Evolutionary conservation across 2,329 filamentous ascomycete species (phyloP).

Genomic region (Drechslera avenae): DNA sequence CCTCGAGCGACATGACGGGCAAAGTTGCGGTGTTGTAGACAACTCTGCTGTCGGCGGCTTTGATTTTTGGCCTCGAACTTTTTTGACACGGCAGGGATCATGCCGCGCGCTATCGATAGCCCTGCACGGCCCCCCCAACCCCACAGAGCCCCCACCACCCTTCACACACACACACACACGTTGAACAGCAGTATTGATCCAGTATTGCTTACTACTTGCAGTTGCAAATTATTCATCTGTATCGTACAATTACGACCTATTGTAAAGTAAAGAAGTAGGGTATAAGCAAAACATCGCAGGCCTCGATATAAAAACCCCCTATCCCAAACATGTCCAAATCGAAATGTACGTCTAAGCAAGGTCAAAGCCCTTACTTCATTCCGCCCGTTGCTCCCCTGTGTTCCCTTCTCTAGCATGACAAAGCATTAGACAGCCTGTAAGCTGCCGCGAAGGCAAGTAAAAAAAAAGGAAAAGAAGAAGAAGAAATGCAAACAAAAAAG

Average conservation of each 20-base stretch:
- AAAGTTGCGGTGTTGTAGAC: slow-evolving; percentile 22
- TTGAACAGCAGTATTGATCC: not conserved
- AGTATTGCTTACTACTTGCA: slow-evolving; percentile 5
- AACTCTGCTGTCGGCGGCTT: slow-evolving; percentile 1
- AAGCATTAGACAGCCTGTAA: slow-evolving; percentile 18
- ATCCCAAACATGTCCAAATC: slow-evolving; percentile 3
- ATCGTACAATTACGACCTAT: slow-evolving; percentile 6
- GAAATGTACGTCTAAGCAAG: slow-evolving; percentile 4
- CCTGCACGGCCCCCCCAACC: slow-evolving; percentile 4
- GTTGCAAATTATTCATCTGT: slow-evolving; percentile 3
- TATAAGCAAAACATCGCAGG: slow-evolving; percentile 20
- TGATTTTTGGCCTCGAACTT: slow-evolving; percentile 22
- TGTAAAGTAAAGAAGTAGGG: slow-evolving; percentile 12
- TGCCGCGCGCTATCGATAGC: slow-evolving; percentile 23
- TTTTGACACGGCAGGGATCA: slow-evolving; percentile 20
- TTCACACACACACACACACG: not conserved
- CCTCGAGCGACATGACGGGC: slow-evolving; percentile 67
- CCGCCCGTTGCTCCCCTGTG: slow-evolving; percentile 2
- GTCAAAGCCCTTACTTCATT: slow-evolving; percentile 2
- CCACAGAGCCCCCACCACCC: slow-evolving; percentile 3
- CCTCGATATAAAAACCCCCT: slow-evolving; percentile 9
- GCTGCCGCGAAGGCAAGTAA: slow-evolving; percentile 10
- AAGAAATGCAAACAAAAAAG: slow-evolving; percentile 1
- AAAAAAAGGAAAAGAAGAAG: slow-evolving; percentile 2
- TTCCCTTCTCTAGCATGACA: slow-evolving; percentile 8